phyloP scores from a whole-genome alignment of 1,139 yeast species.

The Candida mesenterica region DNA sequence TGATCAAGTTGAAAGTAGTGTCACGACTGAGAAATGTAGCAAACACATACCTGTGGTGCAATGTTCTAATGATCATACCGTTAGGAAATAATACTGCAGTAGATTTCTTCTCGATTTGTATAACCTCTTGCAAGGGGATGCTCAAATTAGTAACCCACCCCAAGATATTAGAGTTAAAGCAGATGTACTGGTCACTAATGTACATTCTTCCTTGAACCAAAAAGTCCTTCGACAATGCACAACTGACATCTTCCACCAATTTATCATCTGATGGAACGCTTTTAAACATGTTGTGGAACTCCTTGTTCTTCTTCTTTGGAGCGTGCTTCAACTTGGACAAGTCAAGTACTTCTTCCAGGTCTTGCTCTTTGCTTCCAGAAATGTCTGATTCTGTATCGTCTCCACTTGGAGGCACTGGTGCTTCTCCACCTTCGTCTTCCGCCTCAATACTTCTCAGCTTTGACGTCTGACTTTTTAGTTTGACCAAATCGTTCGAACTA shows the following conservation, averaged over 20 bases:
- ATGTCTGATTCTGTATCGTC: conserved; percentile 8
- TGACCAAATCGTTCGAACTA: conserved; percentile 10
- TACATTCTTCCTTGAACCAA: conserved; percentile 71
- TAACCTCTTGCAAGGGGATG: conserved; percentile 69
- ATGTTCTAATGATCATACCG: conserved; percentile 67
- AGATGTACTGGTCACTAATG: conserved; percentile 55
- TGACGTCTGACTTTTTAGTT: conserved; percentile 10
- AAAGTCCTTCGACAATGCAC: conserved; percentile 72
- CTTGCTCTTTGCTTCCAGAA: conserved; percentile 2
- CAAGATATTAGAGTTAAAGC: conserved; percentile 70
- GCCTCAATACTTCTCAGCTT: conserved; percentile 8
- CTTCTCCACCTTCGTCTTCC: conserved; percentile 12
- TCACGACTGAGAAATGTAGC: conserved; percentile 74
- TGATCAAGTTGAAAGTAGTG: conserved; percentile 57
- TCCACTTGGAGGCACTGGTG: conserved; percentile 16
- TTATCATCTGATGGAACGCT: conserved; percentile 52
- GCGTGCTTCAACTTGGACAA: conserved; percentile 29
- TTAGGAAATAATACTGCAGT: conserved; percentile 76
- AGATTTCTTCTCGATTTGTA: conserved; percentile 67
- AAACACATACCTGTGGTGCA: conserved; percentile 69
- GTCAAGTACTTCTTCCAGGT: conserved; percentile 16
- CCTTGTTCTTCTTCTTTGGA: conserved; percentile 50
- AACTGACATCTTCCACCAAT: conserved; percentile 63
- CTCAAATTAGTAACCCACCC: conserved; percentile 70
- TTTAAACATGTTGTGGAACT: conserved; percentile 62